Conservation (phyloP, 257 asterid genomes). For the Primulina eburnea region DNA sequence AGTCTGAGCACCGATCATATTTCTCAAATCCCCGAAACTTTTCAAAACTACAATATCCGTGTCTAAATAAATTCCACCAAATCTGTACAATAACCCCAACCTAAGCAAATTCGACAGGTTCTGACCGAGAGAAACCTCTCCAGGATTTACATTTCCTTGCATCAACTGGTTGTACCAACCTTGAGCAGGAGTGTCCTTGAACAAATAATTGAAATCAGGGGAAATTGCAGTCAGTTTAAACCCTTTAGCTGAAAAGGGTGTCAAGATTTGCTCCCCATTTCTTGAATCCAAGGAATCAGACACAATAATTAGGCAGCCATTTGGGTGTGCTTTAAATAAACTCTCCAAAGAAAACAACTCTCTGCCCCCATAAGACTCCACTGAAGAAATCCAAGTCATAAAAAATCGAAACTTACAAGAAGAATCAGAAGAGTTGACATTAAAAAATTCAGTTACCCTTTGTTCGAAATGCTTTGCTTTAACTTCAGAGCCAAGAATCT, state of each 20-base stretch:
- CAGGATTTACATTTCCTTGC: conserved; percentile 60
- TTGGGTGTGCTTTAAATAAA: conserved; percentile 65
- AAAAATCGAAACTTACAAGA: conserved; percentile 58
- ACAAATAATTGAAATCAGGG: conserved; percentile 63
- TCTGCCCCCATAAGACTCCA: conserved; percentile 56
- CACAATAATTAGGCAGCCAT: conserved; percentile 62
- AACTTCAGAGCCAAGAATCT: conserved; percentile 28
- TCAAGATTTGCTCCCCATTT: conserved; percentile 51
- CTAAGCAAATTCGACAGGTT: conserved; percentile 80
- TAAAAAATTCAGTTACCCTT: conserved; percentile 59
- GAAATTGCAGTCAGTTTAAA: conserved; percentile 54
- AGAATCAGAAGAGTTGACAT: conserved; percentile 29
- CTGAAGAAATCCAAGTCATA: conserved; percentile 86
- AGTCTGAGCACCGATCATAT: conserved; percentile 83
- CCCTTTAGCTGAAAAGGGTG: conserved; percentile 57
- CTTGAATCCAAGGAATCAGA: conserved; percentile 73
- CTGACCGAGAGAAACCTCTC: conserved; percentile 81
- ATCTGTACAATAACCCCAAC: conserved; percentile 69
- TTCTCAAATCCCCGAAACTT: conserved; percentile 44
- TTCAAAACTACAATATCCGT: conserved; percentile 67
- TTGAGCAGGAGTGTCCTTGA: conserved; percentile 63
- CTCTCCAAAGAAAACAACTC: conserved; percentile 55
- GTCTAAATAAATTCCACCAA: conserved; percentile 88
- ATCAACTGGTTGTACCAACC: conserved; percentile 59
- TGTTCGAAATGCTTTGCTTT: conserved; percentile 38